A percentile compares a stretch with the other conserved stretches of the same genome.
phyloP scores from a whole-genome alignment of 2,329 filamentous ascomycete genomes.

The Talaromyces sp. region DNA sequence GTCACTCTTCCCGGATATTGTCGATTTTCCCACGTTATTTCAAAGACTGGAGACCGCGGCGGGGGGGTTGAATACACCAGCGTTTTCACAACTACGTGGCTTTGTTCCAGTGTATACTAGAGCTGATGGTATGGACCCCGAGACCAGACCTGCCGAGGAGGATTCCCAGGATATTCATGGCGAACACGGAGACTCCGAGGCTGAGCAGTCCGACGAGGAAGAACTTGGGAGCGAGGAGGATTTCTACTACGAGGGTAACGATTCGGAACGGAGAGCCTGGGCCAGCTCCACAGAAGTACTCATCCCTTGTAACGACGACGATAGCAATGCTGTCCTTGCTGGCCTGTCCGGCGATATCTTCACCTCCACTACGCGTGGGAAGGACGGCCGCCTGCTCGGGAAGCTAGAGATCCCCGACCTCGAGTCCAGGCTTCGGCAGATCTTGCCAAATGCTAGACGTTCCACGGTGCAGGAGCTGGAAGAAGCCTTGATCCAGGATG shows the following conservation, averaged over 20 bases:
- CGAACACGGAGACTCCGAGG: background rate
- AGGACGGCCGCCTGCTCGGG: background rate
- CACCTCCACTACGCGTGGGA: background rate
- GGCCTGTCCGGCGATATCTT: background rate
- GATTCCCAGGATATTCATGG: background rate
- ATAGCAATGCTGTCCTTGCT: background rate
- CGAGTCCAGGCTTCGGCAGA: background rate
- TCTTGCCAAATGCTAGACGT: background rate
- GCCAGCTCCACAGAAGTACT: background rate
- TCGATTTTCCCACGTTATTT: background rate
- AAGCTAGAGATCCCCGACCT: background rate
- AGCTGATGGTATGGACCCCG: background rate
- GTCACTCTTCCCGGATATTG: background rate
- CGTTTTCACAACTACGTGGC: background rate
- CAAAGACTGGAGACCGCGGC: background rate
- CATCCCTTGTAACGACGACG: background rate
- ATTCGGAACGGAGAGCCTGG: background rate
- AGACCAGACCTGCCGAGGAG: background rate
- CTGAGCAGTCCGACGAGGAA: background rate
- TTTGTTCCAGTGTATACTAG: background rate
- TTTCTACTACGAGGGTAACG: too few species aligned
- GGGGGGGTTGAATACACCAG: background rate
- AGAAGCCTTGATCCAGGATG: background rate
- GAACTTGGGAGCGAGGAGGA: background rate
- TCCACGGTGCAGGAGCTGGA: slow-evolving; percentile 2